Evolutionary conservation across 2,329 filamentous ascomycete species (phyloP).

Genomic region (Aspergillus fijiensis): DNA sequence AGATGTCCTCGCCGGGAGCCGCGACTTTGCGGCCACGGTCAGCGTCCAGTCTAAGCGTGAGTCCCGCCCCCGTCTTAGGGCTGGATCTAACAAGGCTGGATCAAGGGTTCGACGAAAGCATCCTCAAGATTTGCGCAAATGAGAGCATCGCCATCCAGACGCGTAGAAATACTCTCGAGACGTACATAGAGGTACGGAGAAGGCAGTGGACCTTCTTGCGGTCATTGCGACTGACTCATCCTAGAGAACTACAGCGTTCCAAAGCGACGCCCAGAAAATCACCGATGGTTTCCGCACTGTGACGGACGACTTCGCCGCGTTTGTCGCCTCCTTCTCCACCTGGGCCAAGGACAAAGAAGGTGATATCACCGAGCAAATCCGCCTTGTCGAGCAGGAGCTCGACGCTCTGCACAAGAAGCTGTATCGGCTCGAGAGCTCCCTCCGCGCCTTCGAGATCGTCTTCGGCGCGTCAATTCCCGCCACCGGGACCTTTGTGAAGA

Average conservation of each 20-base stretch:
- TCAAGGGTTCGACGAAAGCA: not conserved
- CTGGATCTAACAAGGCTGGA: not conserved
- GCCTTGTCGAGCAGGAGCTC: not conserved
- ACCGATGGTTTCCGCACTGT: not conserved
- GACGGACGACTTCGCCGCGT: not conserved
- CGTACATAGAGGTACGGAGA: too few species aligned
- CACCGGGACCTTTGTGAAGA: not conserved
- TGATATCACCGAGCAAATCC: not conserved
- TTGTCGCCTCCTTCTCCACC: not conserved
- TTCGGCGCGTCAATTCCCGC: not conserved
- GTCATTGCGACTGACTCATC: not conserved
- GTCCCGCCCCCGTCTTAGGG: not conserved
- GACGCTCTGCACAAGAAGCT: not conserved
- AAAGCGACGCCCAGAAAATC: not conserved
- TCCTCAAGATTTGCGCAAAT: too few species aligned
- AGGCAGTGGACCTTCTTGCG: too few species aligned
- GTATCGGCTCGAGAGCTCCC: not conserved
- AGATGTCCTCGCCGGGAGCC: not conserved
- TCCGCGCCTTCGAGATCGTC: not conserved
- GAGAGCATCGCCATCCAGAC: too few species aligned
- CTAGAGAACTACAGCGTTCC: not conserved
- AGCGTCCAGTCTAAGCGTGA: not conserved
- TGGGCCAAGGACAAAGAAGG: conserved; percentile 7
- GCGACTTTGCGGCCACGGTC: not conserved
- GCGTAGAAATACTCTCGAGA: too few species aligned